phyloP scores from a whole-genome alignment of 108 stramenopile genomes.

The Skeletonema marinoi region DNA sequence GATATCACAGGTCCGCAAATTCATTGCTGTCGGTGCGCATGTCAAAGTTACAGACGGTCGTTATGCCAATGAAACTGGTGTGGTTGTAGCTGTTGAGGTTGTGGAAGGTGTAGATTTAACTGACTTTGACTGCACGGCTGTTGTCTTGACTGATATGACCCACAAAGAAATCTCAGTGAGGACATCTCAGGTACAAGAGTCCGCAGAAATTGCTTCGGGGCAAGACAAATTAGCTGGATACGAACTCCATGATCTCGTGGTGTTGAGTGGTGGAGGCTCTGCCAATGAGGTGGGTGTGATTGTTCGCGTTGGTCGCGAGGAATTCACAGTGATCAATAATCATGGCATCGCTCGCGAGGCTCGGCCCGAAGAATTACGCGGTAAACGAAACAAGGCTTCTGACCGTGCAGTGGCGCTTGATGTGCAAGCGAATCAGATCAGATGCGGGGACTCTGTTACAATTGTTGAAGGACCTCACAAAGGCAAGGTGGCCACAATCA shows the following conservation, averaged over 20 bases:
- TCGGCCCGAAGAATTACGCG: constrained; percentile 88
- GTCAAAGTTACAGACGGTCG: constrained; percentile 96
- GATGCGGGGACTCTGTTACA: constrained; percentile 84
- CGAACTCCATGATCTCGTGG: constrained; percentile 89
- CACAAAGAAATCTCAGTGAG: constrained; percentile 88
- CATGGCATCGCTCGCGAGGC: constrained; percentile 86
- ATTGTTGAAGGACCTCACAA: constrained; percentile 90
- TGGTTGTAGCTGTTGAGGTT: constrained; percentile 86
- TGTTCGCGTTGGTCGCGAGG: constrained; percentile 90
- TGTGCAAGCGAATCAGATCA: constrained; percentile 86
- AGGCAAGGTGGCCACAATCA: constrained; percentile 90
- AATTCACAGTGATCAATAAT: constrained; percentile 91
- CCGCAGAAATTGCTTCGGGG: constrained; percentile 86
- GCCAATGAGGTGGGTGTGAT: constrained; percentile 92
- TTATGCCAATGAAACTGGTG: constrained; percentile 95
- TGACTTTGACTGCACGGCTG: constrained; percentile 78
- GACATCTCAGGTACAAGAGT: constrained; percentile 85
- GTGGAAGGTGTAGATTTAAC: constrained; percentile 70
- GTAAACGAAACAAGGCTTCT: constrained; percentile 84
- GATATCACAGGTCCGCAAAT: constrained; percentile 89
- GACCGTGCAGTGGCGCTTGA: constrained; percentile 87
- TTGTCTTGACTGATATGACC: constrained; percentile 91
- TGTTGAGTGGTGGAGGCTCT: constrained; percentile 88
- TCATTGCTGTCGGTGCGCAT: constrained; percentile 92
- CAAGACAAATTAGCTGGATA: constrained; percentile 89